Evolutionary conservation across 768 basidiomycete genomes (phyloP), one percentile per base, ranked within the genome.

Genomic region (Goffeauzyma gilvescens): DNA sequence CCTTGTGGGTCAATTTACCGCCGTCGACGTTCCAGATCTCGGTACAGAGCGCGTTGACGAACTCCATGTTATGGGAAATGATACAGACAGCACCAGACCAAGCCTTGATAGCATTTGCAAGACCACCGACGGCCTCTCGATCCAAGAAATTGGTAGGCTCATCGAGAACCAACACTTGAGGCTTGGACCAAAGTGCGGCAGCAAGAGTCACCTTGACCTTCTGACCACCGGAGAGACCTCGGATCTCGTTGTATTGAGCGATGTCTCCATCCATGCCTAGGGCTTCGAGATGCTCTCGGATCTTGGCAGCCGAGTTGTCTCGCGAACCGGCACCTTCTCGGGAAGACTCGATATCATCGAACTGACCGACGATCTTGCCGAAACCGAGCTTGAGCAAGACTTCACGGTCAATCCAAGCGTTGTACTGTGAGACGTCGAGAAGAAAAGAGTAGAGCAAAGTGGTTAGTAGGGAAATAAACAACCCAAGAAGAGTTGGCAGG

Each of bases 141-240:
- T 93, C 87, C 69, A 95, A 73, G 72, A 95, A 95, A 67, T 96
- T 95, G 60, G 83, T 90, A 26, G 85, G 85, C 64, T 86, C 83
- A 60, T 87, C 84, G 25, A 85, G 72, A 30, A 57, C 50, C 36
- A 60, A 51, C 27, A 57, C 77, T 70, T 90, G 84, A 13, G 85
- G 84, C 59, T 86, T 87, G 65, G 85, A 86, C 85, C 89, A 95
- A 43, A 93, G 71, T 60, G 89, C 86, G 21, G 89, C 89, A 13
- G 81, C 89, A 47, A 69, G 65, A 52, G 67, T 66, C 44, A 69
- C 67, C 69, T 96, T 93, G 68, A 96, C 93, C 66, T 96, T 95
- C 64, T 96, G 89, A 48, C 87, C 89, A 65, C 90, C 90, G 14
- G 84, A 89, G 33, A 95, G 68, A 28, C 90, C 89, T 26, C 75